Percentiles rank a stretch among this genome's conserved stretches.
phyloP scores from a whole-genome alignment of 2,329 filamentous ascomycete species.

The Xylaria digitata region DNA sequence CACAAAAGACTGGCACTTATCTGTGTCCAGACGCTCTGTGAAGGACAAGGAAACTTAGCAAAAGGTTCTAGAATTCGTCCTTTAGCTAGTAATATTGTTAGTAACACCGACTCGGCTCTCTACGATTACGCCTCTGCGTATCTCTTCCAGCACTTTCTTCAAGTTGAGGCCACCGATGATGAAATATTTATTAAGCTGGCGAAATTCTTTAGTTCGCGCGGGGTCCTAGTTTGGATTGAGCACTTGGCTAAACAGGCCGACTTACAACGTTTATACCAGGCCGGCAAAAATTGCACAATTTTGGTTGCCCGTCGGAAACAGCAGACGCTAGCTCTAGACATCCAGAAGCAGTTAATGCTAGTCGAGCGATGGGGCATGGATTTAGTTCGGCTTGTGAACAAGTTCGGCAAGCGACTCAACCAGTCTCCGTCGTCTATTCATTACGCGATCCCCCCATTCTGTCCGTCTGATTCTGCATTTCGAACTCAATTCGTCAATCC shows the following conservation, averaged over 20 bases:
- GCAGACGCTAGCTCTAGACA: conserved; percentile 25
- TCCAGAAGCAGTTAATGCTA: conserved; percentile 28
- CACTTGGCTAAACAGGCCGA: conserved; percentile 32
- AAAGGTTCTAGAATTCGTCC: neutral
- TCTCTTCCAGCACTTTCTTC: conserved; percentile 43
- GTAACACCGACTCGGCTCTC: conserved; percentile 21
- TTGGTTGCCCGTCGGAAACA: conserved; percentile 31
- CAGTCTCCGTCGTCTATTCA: conserved; percentile 40
- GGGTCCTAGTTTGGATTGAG: conserved; percentile 44
- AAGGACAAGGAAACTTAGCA: neutral
- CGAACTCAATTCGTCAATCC: conserved; percentile 38
- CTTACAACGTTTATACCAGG: conserved; percentile 41
- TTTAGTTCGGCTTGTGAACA: conserved; percentile 41
- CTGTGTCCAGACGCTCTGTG: conserved; percentile 43
- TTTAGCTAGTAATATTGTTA: neutral
- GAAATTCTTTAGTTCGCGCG: conserved; percentile 37
- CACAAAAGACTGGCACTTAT: conserved; percentile 45
- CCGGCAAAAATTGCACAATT: conserved; percentile 39
- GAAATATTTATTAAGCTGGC: conserved; percentile 36
- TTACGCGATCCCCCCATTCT: conserved; percentile 45
- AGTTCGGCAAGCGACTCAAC: conserved; percentile 38
- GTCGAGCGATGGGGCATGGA: conserved; percentile 44
- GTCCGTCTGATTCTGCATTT: conserved; percentile 41
- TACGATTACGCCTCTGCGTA: conserved; percentile 41
- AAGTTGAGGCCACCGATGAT: conserved; percentile 29